Conservation (phyloP, 73 alveolate species). For the Paramecium octaurelia region DNA sequence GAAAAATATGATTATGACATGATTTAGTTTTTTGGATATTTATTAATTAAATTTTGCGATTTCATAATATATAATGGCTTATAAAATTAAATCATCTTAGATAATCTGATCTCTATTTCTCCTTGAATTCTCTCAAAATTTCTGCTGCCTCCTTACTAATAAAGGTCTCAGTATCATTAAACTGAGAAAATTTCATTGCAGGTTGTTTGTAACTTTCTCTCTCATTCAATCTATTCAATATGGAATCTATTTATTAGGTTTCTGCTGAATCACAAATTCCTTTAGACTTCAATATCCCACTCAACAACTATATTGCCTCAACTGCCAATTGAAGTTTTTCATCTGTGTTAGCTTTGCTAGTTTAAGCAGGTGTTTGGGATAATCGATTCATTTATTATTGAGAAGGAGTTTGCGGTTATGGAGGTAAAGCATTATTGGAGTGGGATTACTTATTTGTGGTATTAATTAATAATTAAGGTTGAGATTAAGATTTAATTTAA, state of each 20-base stretch:
- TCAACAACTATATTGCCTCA: not conserved
- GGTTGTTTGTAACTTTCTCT: not conserved
- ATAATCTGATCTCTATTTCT: not conserved
- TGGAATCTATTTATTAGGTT: not conserved
- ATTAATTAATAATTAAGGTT: not conserved
- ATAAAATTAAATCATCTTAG: not conserved
- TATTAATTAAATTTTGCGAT: not conserved
- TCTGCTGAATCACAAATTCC: not conserved
- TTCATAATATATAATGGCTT: not conserved
- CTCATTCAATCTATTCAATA: not conserved
- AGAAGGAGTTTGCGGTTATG: not conserved
- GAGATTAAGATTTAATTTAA: not conserved
- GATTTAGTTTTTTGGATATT: not conserved
- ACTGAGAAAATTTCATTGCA: not conserved
- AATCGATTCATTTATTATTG: not conserved
- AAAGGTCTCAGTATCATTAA: not conserved
- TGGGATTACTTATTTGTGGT: not conserved
- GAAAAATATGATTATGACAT: not conserved
- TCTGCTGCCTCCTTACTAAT: conserved; percentile 44
- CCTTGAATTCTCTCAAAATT: conserved; percentile 26
- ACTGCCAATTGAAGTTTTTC: not conserved
- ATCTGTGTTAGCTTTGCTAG: not conserved
- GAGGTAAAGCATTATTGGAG: not conserved
- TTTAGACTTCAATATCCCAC: not conserved
- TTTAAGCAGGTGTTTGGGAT: not conserved